Evolutionary conservation across 805 yeast genomes (phyloP).

Genomic region (Candida parachauliodes): DNA sequence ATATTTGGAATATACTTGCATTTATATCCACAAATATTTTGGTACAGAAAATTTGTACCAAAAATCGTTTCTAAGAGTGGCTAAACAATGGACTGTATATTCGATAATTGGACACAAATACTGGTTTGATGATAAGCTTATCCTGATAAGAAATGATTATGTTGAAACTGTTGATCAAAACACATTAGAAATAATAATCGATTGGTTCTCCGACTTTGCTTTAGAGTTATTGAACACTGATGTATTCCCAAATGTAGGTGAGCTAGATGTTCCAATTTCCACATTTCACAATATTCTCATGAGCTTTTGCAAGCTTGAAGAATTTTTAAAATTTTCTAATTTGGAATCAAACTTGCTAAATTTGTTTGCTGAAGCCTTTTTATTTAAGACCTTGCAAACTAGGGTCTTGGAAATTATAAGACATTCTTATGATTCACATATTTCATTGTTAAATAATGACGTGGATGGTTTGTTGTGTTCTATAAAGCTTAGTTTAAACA

Average conservation of each 20-base stretch:
- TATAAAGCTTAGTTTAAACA: background rate
- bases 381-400: constrained; percentile 8
- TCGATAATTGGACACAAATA: constrained; percentile 27
- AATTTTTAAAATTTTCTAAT: constrained; percentile 13
- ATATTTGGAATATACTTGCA: constrained; percentile 33
- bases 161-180: background rate
- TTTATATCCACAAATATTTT: constrained; percentile 23
- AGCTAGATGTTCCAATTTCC: constrained; percentile 10
- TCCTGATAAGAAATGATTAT: constrained; percentile 5
- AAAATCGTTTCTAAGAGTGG: constrained; percentile 4
- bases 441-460: background rate
- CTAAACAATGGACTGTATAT: constrained; percentile 24
- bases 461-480: background rate
- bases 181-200: constrained; percentile 8
- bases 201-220: constrained; percentile 7
- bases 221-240: constrained; percentile 5
- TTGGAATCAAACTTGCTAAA: constrained; percentile 13
- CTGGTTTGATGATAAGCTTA: constrained; percentile 25
- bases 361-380: constrained; percentile 8
- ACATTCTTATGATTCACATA: constrained; percentile 1
- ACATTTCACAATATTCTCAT: constrained; percentile 25
- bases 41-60: constrained; percentile 6
- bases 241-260: too few species aligned
- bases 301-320: constrained; percentile 22
- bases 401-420: constrained; percentile 10